These are phyloP conservation scores for Aspergillus taichungensis DNA, from an alignment of 495 filamentous ascomycete genomes.

Conservation along the genomic window DNA sequence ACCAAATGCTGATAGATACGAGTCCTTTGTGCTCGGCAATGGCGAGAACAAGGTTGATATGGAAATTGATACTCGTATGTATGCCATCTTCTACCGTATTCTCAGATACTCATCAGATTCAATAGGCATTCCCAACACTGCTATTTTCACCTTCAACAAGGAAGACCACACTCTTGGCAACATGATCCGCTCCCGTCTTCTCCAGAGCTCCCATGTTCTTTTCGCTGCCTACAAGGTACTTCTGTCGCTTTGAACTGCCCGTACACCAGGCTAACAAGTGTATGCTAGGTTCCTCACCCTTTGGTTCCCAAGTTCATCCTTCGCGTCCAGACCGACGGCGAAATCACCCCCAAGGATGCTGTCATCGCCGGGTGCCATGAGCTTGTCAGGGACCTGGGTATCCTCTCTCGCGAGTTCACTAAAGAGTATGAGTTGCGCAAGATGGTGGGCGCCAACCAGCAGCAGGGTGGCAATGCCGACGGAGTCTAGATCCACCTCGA, in stretches of 20 bases:
- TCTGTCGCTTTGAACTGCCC: too few species aligned
- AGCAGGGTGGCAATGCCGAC: constrained; percentile 28
- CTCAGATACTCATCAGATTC: constrained; percentile 8
- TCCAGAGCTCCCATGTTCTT: constrained; percentile 66
- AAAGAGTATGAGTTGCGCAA: constrained; percentile 92
- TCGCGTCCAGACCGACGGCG: constrained; percentile 87
- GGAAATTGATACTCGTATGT: constrained; percentile 76
- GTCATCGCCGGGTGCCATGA: constrained; percentile 69
- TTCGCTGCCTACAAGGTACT: constrained; percentile 82
- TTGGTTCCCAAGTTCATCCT: constrained; percentile 78
- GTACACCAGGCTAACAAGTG: constrained; percentile 2
- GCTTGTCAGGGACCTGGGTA: constrained; percentile 66
- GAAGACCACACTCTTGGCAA: constrained; percentile 97
- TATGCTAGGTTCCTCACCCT: constrained; percentile 64
- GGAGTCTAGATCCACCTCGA: constrained; percentile 3
- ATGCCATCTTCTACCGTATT: not conserved
- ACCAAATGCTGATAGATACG: constrained; percentile 54
- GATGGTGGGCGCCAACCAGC: constrained; percentile 59
- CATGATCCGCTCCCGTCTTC: constrained; percentile 70
- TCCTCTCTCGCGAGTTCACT: constrained; percentile 77
- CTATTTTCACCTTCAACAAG: constrained; percentile 89
- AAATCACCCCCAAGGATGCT: constrained; percentile 75
- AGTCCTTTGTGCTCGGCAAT: constrained; percentile 75
- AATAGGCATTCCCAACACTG: constrained; percentile 67
- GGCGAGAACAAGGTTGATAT: constrained; percentile 90